Base-by-base conservation (phyloP, 768 basidiomycete species). In the Coprinellus micaceus region DNA sequence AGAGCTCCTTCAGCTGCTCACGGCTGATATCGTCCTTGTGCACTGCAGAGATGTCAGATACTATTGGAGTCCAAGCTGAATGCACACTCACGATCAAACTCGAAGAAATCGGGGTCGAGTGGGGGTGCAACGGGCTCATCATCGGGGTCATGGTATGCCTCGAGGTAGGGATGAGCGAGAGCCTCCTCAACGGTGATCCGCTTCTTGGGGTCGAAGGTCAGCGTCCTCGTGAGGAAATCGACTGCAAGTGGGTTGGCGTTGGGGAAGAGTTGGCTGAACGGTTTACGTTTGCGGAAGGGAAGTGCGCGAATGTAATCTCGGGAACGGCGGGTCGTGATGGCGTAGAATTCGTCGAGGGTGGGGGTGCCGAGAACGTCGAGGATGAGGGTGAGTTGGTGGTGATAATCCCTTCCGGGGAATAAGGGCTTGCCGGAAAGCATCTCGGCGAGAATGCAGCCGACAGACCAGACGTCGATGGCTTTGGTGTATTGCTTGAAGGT, bases 401-500 rank as follows among this genome's bases (percentile, higher is more conserved):
- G 95, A 71, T 95, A 95, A 76, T 89, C 96, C 37, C 94, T 84
- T 17, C 97, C 97, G 0, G 95, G 95, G 81, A 99, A 99, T 29
- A 99, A 80, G 0, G 96, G 95, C 65, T 94, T 95, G 26, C 94
- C 92, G 17, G 86, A 90, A n/a, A 98, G 77, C 95, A 98, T 98
- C 77, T 98, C 96, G 0, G 95, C 94, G 24, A 94, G 78, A 64
- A 92, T 90, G 64, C 90, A 92, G 22, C 90, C 90, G 29, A 91
- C 88, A 10, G 88, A 89, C 90, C 90, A 92, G 19, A 92, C 81
- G 63, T 92, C 90, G 60, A 92, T 91, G n/a, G 90, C 89, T 75
- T 94, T 94, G 51, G 95, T 96, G 74, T 99, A 99, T 69, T 97
- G 90, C 69, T 97, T 96, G 80, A 98, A 98, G 10, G 94, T 97